Base-by-base conservation (phyloP, 2,329 filamentous ascomycete species). In the Plenodomus tracheiphilus region DNA sequence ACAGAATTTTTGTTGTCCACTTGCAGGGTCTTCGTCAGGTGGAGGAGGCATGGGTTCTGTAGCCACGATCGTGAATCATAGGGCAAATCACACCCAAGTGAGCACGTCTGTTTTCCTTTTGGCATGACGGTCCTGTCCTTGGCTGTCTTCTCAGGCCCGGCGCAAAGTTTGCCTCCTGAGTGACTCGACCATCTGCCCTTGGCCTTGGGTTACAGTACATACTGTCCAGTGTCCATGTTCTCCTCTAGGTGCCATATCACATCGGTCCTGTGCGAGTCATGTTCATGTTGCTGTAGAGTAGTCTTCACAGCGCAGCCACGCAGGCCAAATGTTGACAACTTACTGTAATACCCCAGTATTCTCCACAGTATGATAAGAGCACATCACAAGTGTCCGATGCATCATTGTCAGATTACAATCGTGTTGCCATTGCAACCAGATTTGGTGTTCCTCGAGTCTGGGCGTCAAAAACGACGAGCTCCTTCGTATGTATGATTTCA, bases 1-100 rank as follows among this genome's bases (percentile, higher is more conserved):
- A 44, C 55, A 60, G 57, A 61, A 57, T 48, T 64, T 64, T 64
- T 50, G 61, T 53, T 37, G 35, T 54, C 30, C 48, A 32, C 53
- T 51, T 49, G 39, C 39, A 47, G 44, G 32, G 39, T 32, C 47
- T 39, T 11, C 28, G 13, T 15, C 28, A 15, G 13, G 6, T 32
- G 28, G 9, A 32, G 28, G 9, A 32, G 15, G 15, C 28, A 32
- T 15, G 28, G 28, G 28, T 32, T 32, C 28, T 32, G 28, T 32
- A 11, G 9, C 15, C 7, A 10, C 8, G 28, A 32, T 32, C 28
- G 28, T 32, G 28, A 32, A 32, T 32, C 28, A 32, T 32, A 32
- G 8, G 28, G 28, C 9, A 10, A 32, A 32, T 32, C 8, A 32
- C 4, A 25, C 28, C 13, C 4, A 32, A 32, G 28, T 32, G 28